phyloP scores from a whole-genome alignment of 2,329 filamentous ascomycete genomes.

The Colletotrichum godetiae region DNA sequence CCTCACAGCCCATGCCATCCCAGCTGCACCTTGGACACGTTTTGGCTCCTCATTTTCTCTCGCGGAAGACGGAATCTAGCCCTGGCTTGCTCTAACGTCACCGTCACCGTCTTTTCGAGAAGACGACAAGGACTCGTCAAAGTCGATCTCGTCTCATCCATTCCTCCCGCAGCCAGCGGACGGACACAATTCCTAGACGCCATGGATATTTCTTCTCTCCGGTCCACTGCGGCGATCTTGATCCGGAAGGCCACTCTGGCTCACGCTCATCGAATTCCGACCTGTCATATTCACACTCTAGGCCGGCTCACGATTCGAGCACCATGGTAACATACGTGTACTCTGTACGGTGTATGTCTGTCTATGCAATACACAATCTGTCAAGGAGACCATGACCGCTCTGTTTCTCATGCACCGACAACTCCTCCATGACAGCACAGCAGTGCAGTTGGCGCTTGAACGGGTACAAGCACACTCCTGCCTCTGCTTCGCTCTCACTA shows the following conservation, averaged over 20 bases:
- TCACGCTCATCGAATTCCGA: conserved; percentile 19
- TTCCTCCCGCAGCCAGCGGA: neutral
- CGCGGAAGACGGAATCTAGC: conserved; percentile 32
- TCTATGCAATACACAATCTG: neutral
- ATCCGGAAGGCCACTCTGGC: conserved; percentile 17
- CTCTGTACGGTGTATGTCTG: neutral
- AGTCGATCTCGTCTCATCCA: conserved; percentile 28
- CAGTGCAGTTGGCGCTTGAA: conserved; percentile 31
- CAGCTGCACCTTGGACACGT: conserved; percentile 30
- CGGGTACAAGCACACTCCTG: conserved; percentile 11
- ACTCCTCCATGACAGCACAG: conserved; percentile 27
- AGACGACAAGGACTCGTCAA: conserved; percentile 12
- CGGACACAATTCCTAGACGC: neutral
- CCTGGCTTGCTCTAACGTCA: conserved; percentile 31
- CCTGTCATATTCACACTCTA: conserved; percentile 14
- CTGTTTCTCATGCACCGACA: conserved; percentile 20
- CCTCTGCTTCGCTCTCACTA: neutral
- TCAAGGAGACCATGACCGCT: neutral
- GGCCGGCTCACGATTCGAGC: neutral
- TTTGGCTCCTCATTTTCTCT: conserved; percentile 33
- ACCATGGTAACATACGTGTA: neutral
- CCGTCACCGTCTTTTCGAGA: conserved; percentile 36
- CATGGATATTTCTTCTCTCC: neutral
- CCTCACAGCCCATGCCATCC: conserved; percentile 10
- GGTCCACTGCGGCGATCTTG: conserved; percentile 19